Conservation (phyloP, 1,284 basidiomycete genomes). For the Vanrija sp. region DNA sequence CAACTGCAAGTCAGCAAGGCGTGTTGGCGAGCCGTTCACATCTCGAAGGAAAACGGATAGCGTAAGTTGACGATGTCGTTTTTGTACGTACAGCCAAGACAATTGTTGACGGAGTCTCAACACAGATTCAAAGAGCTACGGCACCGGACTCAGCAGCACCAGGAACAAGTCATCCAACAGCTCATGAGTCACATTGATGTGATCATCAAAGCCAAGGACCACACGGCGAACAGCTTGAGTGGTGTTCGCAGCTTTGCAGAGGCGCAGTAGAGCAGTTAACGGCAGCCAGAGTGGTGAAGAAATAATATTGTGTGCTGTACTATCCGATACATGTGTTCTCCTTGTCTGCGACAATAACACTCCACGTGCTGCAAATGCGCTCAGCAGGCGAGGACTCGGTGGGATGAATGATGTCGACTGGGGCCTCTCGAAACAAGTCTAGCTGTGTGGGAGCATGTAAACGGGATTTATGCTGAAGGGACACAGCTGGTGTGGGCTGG, state of each 20-base stretch:
- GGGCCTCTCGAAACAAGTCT: too few relatives aligned
- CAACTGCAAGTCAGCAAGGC: constrained; percentile 36
- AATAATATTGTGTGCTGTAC: too few relatives aligned
- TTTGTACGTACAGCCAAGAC: too few relatives aligned
- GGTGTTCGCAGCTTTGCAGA: constrained; percentile 41
- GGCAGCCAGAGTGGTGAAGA: too few relatives aligned
- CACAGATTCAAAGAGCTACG: constrained; percentile 39
- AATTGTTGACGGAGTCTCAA: background rate
- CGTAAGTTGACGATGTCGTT: constrained; percentile 24
- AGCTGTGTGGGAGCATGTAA: too few relatives aligned
- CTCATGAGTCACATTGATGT: constrained; percentile 40
- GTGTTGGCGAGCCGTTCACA: constrained; percentile 35
- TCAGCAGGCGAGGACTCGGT: too few relatives aligned
- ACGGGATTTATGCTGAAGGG: too few relatives aligned
- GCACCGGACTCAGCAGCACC: constrained; percentile 38
- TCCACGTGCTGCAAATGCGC: too few relatives aligned
- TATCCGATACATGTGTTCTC: too few relatives aligned
- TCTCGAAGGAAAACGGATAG: constrained; percentile 38
- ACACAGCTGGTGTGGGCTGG: too few relatives aligned
- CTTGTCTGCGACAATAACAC: too few relatives aligned
- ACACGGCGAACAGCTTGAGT: constrained; percentile 37
- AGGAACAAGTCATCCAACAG: constrained; percentile 33
- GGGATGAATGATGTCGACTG: too few relatives aligned
- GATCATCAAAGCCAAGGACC: constrained; percentile 44
- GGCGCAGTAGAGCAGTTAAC: constrained; percentile 17